Conservation (phyloP, 768 basidiomycete species). For the Mycena capillaripes region DNA sequence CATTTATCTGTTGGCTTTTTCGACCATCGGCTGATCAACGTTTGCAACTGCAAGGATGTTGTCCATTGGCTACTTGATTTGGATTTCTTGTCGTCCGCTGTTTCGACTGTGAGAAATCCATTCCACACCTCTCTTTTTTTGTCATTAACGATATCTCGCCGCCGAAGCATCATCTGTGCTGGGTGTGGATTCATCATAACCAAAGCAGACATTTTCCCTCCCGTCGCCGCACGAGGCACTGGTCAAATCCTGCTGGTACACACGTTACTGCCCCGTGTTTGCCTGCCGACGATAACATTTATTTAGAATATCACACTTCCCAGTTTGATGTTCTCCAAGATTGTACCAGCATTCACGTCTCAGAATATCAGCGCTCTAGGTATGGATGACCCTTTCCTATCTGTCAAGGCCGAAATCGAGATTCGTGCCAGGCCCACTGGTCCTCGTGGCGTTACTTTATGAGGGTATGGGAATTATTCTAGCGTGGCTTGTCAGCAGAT, state of each 20-base stretch:
- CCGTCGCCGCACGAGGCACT: conserved; percentile 56
- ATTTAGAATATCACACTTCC: conserved; percentile 61
- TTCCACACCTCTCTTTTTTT: not conserved
- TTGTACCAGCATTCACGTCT: conserved; percentile 61
- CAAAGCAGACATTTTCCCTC: conserved; percentile 59
- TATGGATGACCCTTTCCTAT: conserved; percentile 21
- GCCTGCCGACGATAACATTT: not conserved
- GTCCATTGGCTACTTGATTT: conserved; percentile 54
- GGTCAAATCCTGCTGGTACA: conserved; percentile 56
- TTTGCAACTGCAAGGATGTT: conserved; percentile 34
- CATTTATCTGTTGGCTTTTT: not conserved
- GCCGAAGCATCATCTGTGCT: conserved; percentile 56
- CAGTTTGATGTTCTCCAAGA: conserved; percentile 63
- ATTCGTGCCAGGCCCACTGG: conserved; percentile 65
- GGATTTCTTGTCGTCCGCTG: conserved; percentile 62
- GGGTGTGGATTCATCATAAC: conserved; percentile 59
- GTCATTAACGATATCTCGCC: not conserved
- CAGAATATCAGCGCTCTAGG: conserved; percentile 60
- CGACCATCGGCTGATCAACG: too few species aligned
- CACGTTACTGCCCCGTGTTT: not conserved
- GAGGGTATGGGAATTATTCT: conserved; percentile 66
- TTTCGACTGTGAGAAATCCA: conserved; percentile 58
- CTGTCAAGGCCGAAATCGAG: not conserved
- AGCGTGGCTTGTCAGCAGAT: conserved; percentile 66
- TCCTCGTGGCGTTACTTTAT: conserved; percentile 72